Base-by-base conservation (phyloP, 192 early-diverging fungal genomes). In the Coemansia sp. region DNA sequence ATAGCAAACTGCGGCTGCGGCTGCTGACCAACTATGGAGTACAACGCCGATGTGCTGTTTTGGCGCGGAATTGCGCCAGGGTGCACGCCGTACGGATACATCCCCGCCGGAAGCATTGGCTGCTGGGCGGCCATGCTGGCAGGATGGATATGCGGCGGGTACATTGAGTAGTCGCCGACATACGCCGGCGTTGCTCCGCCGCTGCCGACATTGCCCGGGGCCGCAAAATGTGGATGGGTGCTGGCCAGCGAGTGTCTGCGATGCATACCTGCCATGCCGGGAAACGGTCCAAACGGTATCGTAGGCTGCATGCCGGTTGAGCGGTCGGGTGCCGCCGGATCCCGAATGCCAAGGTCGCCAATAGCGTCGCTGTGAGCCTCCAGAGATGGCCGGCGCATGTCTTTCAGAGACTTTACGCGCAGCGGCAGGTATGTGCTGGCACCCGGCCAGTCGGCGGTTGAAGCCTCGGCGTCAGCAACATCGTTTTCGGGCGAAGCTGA, bases 221-320 rank as follows among this genome's bases (percentile, higher is more conserved):
- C 22, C 28, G 15, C 21, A 8, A 35, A 26, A 2, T 47, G 52
- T 7, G 43, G 50, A 23, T 50, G 58, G 6, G 71, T 30, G 45
- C 56, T 55, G 19, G 64, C 57, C 6, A 75, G 57, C 14, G 72
- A 75, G 54, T 75, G 72, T 8, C 72, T 48, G 58, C 72, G 65
- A 32, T 64, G 61, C 7, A 68, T 42, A 14, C 45, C 54, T 2
- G 69, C 21, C 50, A 64, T 54, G 22, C 52, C 66, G 3, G 65
- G 40, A 27, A 64, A 20, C 8, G 59, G 61, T 27, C 42, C 56
- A 12, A 62, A 57, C 2, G 60, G 28, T 60, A 60, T 29, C 32
- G 60, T 48, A 20, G 58, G 60, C 12, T 58, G 51, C 15, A 64
- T 15, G 15, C 53, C 51, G 12, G 60, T 47, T 15, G 34, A 44